Base-by-base conservation (phyloP, 306 rosid genomes). In the Leucaena leucocephala region DNA sequence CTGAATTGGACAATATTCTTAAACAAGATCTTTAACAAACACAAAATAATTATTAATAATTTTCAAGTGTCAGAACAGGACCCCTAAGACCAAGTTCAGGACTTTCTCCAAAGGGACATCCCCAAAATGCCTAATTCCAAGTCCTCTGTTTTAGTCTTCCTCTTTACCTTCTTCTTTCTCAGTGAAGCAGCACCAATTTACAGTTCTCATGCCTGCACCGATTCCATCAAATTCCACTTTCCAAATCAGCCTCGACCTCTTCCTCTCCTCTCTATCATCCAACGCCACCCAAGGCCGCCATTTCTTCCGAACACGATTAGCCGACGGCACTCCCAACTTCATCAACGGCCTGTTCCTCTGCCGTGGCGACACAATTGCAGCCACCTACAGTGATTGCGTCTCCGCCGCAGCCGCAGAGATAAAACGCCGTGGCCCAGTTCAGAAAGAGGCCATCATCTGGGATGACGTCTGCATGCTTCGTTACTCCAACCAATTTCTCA, bases 391-490 rank as follows among this genome's bases (percentile, higher is more conserved):
- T 11, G 75, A 83, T 1, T 75, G 81, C 21, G 72, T 83, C 4
- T 68, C 55, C 39, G 22, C 55, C 39, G 55, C 55, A 5, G 45
- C 82, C 42, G 4, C 19, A 46, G 5, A 68, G 3, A 8, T 68
- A 43, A 44, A 68, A 21, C 76, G 75, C 6, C 62, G 75, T 3
- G 48, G 73, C 39, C 73, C 73, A 0, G 5, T 40, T 12, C 5
- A 80, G 36, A 83, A 52, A 70, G 50, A 22, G 45, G 81, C 64
- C 3, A 78, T 83, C 9, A 69, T 62, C 8, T 83, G 83, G 86
- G 69, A 84, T 58, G 76, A 84, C 1, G 68, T 63, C 34, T 84
- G 87, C 72, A 71, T 71, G 84, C 57, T 84, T 27, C 72, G 87
- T 2, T 84, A 80, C 19, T 54, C 79, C 43, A 45, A 80, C 52